Percentiles rank a stretch among this genome's conserved stretches.
These are phyloP conservation scores for Rhododendron vialii DNA, from an alignment of 148 eudicot genomes.

Conservation along the genomic window DNA sequence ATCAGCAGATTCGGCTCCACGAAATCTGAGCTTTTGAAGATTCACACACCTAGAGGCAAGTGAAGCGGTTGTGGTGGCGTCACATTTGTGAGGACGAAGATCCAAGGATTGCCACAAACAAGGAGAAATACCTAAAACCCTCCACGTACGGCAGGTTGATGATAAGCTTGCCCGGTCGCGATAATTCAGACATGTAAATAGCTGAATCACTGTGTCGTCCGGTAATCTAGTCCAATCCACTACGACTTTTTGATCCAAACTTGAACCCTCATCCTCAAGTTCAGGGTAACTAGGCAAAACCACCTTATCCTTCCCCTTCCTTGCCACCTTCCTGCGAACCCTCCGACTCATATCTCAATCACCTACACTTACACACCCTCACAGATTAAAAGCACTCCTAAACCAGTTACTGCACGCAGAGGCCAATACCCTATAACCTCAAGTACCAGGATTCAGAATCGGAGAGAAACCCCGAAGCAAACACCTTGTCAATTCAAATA, in stretches of 20 bases:
- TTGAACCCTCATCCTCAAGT: conserved; percentile 20
- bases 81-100: conserved; percentile 73
- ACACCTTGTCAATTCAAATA: background rate
- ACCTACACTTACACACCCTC: background rate
- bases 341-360: conserved; percentile 7
- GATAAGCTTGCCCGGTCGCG: conserved; percentile 83
- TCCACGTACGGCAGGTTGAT: conserved; percentile 69
- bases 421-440: background rate
- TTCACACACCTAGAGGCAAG: conserved; percentile 59
- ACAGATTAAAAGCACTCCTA: background rate
- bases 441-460: background rate
- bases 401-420: background rate
- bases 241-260: conserved; percentile 19
- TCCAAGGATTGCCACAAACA: conserved; percentile 83
- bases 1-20: conserved; percentile 84
- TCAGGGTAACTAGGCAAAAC: conserved; percentile 33
- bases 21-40: conserved; percentile 65
- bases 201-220: conserved; percentile 79
- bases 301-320: conserved; percentile 36
- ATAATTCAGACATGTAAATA: conserved; percentile 70
- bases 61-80: conserved; percentile 35
- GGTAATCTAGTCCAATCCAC: conserved; percentile 90
- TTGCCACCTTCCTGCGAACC: conserved; percentile 45
- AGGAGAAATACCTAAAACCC: conserved; percentile 57
- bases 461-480: background rate